phyloP scores from a whole-genome alignment of 768 basidiomycete species.

The Trametes cingulata region DNA sequence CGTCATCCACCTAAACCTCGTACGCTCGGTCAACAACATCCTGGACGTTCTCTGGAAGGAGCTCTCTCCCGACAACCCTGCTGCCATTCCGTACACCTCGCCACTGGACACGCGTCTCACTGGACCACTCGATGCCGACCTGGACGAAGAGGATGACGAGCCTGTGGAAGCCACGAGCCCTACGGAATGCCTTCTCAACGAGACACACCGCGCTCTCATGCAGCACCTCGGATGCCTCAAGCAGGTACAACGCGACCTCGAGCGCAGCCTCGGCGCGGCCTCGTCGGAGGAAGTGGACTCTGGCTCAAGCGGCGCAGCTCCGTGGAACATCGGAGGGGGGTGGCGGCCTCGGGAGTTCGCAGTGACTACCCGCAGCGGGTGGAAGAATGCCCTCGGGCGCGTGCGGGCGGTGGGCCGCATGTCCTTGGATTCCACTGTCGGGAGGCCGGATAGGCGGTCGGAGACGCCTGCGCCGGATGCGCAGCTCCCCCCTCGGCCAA shows the following conservation, averaged over 20 bases:
- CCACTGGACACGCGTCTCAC: not conserved
- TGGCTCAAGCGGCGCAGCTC: conserved; percentile 10
- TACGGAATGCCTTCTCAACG: conserved; percentile 42
- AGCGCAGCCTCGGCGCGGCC: conserved; percentile 57
- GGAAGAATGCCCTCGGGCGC: conserved; percentile 28
- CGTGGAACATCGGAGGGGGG: conserved; percentile 14
- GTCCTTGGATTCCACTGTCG: conserved; percentile 11
- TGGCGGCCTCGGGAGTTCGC: conserved; percentile 28
- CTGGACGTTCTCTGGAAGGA: conserved; percentile 52
- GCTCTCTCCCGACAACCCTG: conserved; percentile 5
- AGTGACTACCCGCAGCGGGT: conserved; percentile 29
- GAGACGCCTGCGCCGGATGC: conserved; percentile 3
- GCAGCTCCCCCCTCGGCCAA: not conserved
- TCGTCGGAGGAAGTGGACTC: conserved; percentile 41
- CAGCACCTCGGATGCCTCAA: conserved; percentile 56
- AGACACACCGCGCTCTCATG: conserved; percentile 58
- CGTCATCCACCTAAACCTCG: conserved; percentile 78
- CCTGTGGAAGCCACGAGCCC: not conserved
- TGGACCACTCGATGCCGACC: conserved; percentile 12
- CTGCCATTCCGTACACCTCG: not conserved
- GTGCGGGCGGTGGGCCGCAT: conserved; percentile 17
- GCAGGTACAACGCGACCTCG: conserved; percentile 58
- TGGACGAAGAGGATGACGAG: conserved; percentile 14
- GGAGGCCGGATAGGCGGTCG: conserved; percentile 10
- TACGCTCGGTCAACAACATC: conserved; percentile 68